These are phyloP conservation scores for Ziziphus jujuba DNA, from an alignment of 306 rosid species.

Conservation along the genomic window DNA sequence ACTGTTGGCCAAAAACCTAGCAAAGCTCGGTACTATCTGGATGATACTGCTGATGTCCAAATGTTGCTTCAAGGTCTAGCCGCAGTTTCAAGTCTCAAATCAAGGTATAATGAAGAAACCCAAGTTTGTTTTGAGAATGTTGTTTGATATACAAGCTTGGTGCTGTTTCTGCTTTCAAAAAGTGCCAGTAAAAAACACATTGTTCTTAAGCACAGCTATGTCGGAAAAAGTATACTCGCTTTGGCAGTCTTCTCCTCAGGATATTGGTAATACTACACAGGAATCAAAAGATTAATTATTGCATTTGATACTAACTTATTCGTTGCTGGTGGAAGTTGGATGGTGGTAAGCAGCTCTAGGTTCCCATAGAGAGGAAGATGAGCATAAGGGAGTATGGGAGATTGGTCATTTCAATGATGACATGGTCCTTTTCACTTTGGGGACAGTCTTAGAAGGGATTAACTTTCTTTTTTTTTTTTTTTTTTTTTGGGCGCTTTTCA, in stretches of 20 bases:
- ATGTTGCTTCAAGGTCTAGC: conserved; percentile 56
- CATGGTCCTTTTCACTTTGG: not conserved
- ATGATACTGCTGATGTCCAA: conserved; percentile 57
- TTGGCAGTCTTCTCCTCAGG: not conserved
- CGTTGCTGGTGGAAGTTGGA: conserved; percentile 20
- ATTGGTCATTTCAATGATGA: conserved; percentile 2
- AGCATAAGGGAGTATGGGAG: conserved; percentile 14
- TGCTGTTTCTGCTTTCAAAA: not conserved
- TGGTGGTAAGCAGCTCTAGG: conserved; percentile 13
- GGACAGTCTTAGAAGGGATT: too few relatives aligned
- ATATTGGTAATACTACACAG: conserved; percentile 10
- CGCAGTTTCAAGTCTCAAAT: conserved; percentile 31
- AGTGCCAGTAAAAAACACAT: conserved; percentile 8
- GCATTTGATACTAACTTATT: conserved; percentile 23
- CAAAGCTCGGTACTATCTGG: conserved; percentile 81
- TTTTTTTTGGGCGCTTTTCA: too few relatives aligned
- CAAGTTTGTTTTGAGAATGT: conserved; percentile 37
- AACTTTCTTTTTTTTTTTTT: too few relatives aligned
- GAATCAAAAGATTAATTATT: conserved; percentile 13
- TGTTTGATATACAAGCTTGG: conserved; percentile 23
- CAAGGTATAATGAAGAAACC: conserved; percentile 28
- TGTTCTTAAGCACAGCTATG: conserved; percentile 10
- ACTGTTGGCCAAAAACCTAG: conserved; percentile 88
- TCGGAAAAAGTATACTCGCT: not conserved
- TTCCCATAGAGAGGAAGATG: conserved; percentile 15